Percentiles rank a stretch among this genome's conserved stretches.
Evolutionary conservation across 495 filamentous ascomycete genomes (phyloP).

Genomic region (Aspergillus taichungensis): DNA sequence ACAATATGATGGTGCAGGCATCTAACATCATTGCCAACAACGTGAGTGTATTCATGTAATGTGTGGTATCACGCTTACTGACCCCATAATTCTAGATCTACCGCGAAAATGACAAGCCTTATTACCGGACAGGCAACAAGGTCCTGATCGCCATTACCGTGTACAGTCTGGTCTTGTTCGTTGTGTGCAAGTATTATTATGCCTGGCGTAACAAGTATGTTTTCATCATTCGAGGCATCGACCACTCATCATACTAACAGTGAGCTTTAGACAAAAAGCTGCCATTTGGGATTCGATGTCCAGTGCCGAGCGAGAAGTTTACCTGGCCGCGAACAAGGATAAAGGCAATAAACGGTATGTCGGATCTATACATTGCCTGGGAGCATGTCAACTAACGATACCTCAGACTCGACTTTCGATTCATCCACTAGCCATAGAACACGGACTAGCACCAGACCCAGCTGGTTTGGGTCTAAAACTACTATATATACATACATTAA

Average conservation of each 20-base stretch:
- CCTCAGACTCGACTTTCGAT: slow-evolving; percentile 43
- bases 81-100: slow-evolving; percentile 41
- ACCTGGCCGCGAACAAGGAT: slow-evolving; percentile 55
- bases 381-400: not conserved
- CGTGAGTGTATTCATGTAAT: slow-evolving; percentile 23
- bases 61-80: not conserved
- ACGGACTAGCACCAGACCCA: not conserved
- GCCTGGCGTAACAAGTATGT: slow-evolving; percentile 48
- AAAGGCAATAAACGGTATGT: slow-evolving; percentile 60
- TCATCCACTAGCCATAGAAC: slow-evolving; percentile 30
- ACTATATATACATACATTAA: too few relatives aligned
- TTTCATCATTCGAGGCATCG: not conserved
- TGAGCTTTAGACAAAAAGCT: slow-evolving; percentile 25
- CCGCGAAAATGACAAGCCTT: slow-evolving; percentile 52
- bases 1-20: slow-evolving; percentile 70
- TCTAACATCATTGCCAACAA: slow-evolving; percentile 55
- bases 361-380: not conserved
- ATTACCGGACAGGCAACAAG: slow-evolving; percentile 58
- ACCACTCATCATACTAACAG: slow-evolving; percentile 3
- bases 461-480: not conserved
- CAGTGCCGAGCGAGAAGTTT: slow-evolving; percentile 50
- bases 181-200: slow-evolving; percentile 54
- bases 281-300: slow-evolving; percentile 51
- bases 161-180: slow-evolving; percentile 47
- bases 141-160: slow-evolving; percentile 48